Base-by-base conservation (phyloP, 1,139 yeast genomes). In the Suhomyces anneliseae region DNA sequence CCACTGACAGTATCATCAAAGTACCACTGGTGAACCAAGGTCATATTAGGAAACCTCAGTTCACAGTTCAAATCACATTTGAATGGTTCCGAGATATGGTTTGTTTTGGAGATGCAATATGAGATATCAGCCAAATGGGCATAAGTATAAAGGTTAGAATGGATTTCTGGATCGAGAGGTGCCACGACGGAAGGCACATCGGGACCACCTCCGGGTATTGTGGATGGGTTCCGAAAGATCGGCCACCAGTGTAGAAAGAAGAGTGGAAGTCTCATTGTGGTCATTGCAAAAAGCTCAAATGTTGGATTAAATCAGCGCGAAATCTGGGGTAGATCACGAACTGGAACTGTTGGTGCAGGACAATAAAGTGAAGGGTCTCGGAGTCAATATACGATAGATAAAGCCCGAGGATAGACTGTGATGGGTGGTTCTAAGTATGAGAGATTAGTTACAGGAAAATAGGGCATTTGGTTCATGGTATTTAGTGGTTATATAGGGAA, bases 41-140 rank as follows among this genome's bases (percentile, higher is more conserved):
- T 63, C 44, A 75, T 62, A 47, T 74, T 66, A 7, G 79, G 78
- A 52, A 77, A 78, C 42, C 63, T 47, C 4, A 53, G 54, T 14
- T 66, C 68, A 52, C 83, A 78, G 19, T 61, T 56, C 38, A 74
- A 61, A 24, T 70, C 74, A 54, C 83, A 79, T n/a, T 62, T 52
- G 51, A 79, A 79, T 0, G 83, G 83, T 27, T 60, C 58, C 2
- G 61, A 56, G 7, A 79, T 69, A 6, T 59, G 57, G 3, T 68
- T 59, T 1, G 68, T 50, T 2, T 65, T 59, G 2, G 79, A 72
- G 1, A 79, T 68, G 52, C 83, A 79, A 52, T 79, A 79, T 9
- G 81, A 64, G 24, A 77, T 75, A 49, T 78, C 82, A 38, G 74
- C 73, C 38, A 78, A 59, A 55, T 76, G 80, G 2, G 82, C 79